phyloP scores from a whole-genome alignment of 345 rosid species.

The Pugionium cornutum region DNA sequence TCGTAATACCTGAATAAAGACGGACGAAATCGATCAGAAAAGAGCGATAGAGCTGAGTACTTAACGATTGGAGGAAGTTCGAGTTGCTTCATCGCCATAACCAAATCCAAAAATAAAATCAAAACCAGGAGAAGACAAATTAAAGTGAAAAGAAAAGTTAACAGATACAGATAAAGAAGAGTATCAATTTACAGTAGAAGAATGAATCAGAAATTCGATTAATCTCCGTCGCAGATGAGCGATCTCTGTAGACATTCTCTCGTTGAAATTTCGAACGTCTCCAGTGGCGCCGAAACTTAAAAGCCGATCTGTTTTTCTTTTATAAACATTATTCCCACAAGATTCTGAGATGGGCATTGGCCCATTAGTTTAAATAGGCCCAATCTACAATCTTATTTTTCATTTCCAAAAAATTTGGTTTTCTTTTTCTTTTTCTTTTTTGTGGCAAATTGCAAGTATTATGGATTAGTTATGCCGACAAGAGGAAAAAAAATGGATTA shows the following conservation, averaged over 20 bases:
- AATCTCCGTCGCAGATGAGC: conserved; percentile 29
- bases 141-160: background rate
- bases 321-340: background rate
- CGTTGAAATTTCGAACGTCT: conserved; percentile 23
- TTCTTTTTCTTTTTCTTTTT: no score
- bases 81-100: conserved; percentile 48
- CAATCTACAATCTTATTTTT: background rate
- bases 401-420: no score
- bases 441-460: background rate
- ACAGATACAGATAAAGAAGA: conserved; percentile 3
- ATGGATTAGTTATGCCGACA: background rate
- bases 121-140: conserved; percentile 4
- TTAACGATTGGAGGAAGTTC: conserved; percentile 63
- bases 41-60: conserved; percentile 68
- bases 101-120: background rate
- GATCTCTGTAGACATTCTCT: conserved; percentile 33
- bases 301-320: background rate
- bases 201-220: conserved; percentile 23
- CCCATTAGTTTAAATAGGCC: background rate
- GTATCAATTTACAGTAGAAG: conserved; percentile 13
- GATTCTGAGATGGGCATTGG: background rate
- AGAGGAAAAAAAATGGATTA: background rate
- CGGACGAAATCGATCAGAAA: conserved; percentile 60
- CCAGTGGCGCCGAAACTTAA: conserved; percentile 32
- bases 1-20: conserved; percentile 49